Evolutionary conservation across 352 stramenopile species (phyloP).

Genomic region (Pythium dissotocum): DNA sequence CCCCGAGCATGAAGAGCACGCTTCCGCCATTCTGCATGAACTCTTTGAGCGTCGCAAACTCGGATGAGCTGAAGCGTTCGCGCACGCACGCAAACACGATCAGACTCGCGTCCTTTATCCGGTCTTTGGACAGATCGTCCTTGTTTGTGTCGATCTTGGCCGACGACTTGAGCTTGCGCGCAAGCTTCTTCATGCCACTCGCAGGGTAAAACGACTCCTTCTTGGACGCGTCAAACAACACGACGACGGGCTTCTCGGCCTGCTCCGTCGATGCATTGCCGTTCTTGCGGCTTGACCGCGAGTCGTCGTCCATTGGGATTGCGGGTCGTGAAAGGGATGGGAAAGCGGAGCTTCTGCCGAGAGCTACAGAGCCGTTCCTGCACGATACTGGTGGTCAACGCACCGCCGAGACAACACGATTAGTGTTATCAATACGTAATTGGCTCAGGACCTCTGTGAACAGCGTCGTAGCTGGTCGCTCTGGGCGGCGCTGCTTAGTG

Average conservation of each 20-base stretch:
- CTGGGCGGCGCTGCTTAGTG: background rate
- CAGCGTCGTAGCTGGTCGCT: background rate
- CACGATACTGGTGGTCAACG: background rate
- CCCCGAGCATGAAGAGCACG: constrained; percentile 89
- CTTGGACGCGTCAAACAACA: constrained; percentile 94
- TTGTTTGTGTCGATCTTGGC: constrained; percentile 95
- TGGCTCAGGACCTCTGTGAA: background rate
- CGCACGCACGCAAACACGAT: constrained; percentile 91
- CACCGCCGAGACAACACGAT: background rate
- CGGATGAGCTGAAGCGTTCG: constrained; percentile 87
- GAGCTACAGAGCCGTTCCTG: background rate
- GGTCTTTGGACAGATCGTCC: constrained; percentile 88
- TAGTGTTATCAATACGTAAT: background rate
- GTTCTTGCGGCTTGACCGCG: constrained; percentile 16
- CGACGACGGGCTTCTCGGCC: constrained; percentile 29
- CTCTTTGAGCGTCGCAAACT: constrained; percentile 88
- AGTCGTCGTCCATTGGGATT: constrained; percentile 25
- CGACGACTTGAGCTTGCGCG: constrained; percentile 83
- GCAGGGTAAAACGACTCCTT: constrained; percentile 92
- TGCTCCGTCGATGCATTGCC: background rate
- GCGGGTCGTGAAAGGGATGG: background rate
- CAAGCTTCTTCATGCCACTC: constrained; percentile 93
- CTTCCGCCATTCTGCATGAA: constrained; percentile 90
- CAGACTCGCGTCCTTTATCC: constrained; percentile 85
- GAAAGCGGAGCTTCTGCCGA: constrained; percentile 13